Evolutionary conservation across 2,329 filamentous ascomycete genomes (phyloP).

Genomic region (Pseudogymnoascus sp.): DNA sequence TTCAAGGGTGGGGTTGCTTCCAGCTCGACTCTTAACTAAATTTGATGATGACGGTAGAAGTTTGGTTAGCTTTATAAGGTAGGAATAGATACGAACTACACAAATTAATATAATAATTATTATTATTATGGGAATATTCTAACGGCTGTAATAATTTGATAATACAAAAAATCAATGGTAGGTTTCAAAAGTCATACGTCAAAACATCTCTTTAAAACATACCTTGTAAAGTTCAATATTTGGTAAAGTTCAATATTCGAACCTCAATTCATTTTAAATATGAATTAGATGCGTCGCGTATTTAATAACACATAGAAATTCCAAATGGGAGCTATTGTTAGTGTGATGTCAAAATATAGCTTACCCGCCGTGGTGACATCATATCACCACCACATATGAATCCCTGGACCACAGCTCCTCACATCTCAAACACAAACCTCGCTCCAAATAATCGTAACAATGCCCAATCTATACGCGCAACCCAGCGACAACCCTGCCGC

Average conservation of each 20-base stretch:
- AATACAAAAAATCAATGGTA: too few relatives aligned
- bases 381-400: neutral
- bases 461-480: slow-evolving; percentile 3
- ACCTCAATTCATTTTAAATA: neutral
- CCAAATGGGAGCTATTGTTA: neutral
- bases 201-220: too few relatives aligned
- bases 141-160: too few relatives aligned
- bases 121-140: neutral
- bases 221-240: neutral
- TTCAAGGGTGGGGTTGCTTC: slow-evolving; percentile 31
- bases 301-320: neutral
- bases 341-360: neutral
- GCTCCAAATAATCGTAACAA: neutral
- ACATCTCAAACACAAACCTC: neutral
- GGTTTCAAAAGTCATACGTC: too few relatives aligned
- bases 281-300: neutral
- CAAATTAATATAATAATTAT: neutral
- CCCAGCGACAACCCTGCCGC: neutral
- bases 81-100: neutral
- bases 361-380: slow-evolving; percentile 1
- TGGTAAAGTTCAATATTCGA: neutral
- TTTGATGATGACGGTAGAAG: neutral
- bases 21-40: neutral
- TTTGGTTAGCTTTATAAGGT: neutral
- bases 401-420: neutral